Evolutionary conservation across 305 asterid genomes (phyloP), one percentile per base, ranked within the genome.

Genomic region (Andrographis paniculata): DNA sequence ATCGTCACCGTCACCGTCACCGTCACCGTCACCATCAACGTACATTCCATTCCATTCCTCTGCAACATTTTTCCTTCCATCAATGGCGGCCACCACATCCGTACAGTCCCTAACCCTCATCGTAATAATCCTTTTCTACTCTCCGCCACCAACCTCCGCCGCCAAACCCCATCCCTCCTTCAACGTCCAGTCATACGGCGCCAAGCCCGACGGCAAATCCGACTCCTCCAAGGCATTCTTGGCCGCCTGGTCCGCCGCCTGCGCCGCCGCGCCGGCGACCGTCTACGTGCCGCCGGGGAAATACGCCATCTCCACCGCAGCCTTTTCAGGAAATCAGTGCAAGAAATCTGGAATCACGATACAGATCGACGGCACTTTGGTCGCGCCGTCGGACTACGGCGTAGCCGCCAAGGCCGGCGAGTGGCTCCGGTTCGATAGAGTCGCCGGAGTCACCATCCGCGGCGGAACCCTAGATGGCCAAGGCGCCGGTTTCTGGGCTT

Each of bases 161-260:
- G 70, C 50, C 51, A 52, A 56, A 24, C n/a, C n/a, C n/a, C n/a
- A n/a, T 14, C 56, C 68, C 39, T 53, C 52, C 27, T 76, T 56
- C 76, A 76, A 66, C 36, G 80, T 84, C 38, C 60, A 54, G 35
- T 61, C 50, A 0, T 80, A 53, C n/a, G 93, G 95, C 0, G 93
- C 95, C 0, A 75, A 68, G 55, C 12, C 78, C 11, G 68, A 66
- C 1, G 86, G 86, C 0, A 60, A 56, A 28, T 69, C 77, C 12
- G 93, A 84, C 24, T 65, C 65, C 37, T 56, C 81, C 0, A 64
- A 70, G 47, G 79, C 86, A 9, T 84, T 84, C 20, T 40, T 78
- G 1, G 63, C 55, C 19, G 84, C 88, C 24, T 84, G 95, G 95
- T 60, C 48, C 10, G 77, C 84, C 1, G 93, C 83, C 19, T 84